Conservation (phyloP, 1,284 basidiomycete species). For the Leucoagaricus sp. region DNA sequence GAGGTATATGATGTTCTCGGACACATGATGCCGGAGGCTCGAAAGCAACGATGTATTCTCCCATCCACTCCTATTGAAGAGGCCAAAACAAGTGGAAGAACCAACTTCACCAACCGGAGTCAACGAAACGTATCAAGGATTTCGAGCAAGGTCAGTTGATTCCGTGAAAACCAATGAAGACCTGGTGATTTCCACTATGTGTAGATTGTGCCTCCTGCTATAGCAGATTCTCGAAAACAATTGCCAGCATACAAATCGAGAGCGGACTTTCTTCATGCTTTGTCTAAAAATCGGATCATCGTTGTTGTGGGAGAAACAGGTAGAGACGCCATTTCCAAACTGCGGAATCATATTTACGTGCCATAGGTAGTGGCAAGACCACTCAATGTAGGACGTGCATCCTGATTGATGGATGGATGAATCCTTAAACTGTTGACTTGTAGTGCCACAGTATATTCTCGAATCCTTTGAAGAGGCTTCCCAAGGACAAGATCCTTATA, state of each 20-base stretch:
- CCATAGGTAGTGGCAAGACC: slow-evolving; percentile 85
- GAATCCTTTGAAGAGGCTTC: slow-evolving; percentile 76
- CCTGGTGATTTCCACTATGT: background rate
- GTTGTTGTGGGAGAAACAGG: slow-evolving; percentile 88
- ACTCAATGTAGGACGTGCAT: slow-evolving; percentile 60
- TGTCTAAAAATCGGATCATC: slow-evolving; percentile 69
- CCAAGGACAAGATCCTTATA: slow-evolving; percentile 68
- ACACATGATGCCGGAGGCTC: slow-evolving; percentile 56
- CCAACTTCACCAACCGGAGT: background rate
- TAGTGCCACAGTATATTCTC: slow-evolving; percentile 87
- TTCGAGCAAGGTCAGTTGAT: background rate
- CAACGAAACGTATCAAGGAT: background rate
- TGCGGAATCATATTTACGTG: slow-evolving; percentile 14
- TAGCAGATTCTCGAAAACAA: slow-evolving; percentile 58
- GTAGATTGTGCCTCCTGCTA: slow-evolving; percentile 30
- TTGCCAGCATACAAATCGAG: slow-evolving; percentile 80
- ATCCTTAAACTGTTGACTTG: slow-evolving; percentile 12
- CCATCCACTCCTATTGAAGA: background rate
- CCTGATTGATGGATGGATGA: slow-evolving; percentile 4
- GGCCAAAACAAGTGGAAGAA: background rate
- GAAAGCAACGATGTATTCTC: slow-evolving; percentile 14
- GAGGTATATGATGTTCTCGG: slow-evolving; percentile 66
- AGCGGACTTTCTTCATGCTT: slow-evolving; percentile 60
- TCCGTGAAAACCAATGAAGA: background rate
- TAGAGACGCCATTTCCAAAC: slow-evolving; percentile 21